These are phyloP conservation scores for Plasmodium gaboni DNA, from an alignment of 169 alveolate species.

Conservation along the genomic window DNA sequence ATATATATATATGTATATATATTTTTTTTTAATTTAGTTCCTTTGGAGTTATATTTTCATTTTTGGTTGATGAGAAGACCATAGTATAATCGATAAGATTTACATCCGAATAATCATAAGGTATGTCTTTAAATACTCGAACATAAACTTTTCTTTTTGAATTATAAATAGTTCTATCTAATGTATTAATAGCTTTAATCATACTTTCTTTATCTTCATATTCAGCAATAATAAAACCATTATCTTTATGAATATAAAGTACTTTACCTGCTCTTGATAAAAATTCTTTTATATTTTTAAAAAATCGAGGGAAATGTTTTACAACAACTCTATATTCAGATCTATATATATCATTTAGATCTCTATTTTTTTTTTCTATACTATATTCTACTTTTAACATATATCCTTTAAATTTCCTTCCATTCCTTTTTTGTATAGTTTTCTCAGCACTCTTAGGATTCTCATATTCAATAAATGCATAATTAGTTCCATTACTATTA, in stretches of 20 bases:
- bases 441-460: constrained; percentile 30
- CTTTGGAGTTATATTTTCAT: background rate
- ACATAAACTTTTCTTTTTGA: constrained; percentile 9
- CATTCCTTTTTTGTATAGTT: constrained; percentile 19
- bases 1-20: no score
- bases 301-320: constrained; percentile 13
- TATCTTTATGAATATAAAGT: constrained; percentile 12
- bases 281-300: constrained; percentile 1
- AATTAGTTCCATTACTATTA: constrained; percentile 33
- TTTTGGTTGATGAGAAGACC: background rate
- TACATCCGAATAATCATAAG: constrained; percentile 17
- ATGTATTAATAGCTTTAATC: constrained; percentile 20
- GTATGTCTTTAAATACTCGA: constrained; percentile 23
- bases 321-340: constrained; percentile 35
- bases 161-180: constrained; percentile 22
- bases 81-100: background rate
- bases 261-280: constrained; percentile 34
- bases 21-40: no score
- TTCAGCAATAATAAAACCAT: constrained; percentile 34
- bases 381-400: constrained; percentile 42
- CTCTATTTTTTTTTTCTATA: constrained; percentile 28
- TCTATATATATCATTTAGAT: constrained; percentile 8
- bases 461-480: constrained; percentile 37
- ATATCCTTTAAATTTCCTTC: constrained; percentile 13
- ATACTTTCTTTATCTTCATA: constrained; percentile 29